Base-by-base conservation (phyloP, 2,329 filamentous ascomycete species). In the Colletotrichum horii region DNA sequence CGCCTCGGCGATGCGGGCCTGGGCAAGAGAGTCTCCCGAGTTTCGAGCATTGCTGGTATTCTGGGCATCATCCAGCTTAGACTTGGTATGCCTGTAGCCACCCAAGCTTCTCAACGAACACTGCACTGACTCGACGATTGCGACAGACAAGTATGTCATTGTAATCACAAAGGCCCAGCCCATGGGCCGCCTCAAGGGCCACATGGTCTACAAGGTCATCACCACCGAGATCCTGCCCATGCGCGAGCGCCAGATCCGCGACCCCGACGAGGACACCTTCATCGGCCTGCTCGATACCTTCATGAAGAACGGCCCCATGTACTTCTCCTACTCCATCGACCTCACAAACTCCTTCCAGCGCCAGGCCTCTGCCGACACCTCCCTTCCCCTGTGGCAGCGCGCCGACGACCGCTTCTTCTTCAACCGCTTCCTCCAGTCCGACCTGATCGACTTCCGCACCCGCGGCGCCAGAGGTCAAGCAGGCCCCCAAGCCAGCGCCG, bases 341-440 rank as follows among this genome's bases (percentile, higher is more conserved):
- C 91, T 99, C 78, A 99, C 97, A 80, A 99, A 98, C 88, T 96
- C 92, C 83, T 98, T 98, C 87, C 97, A 99, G 87, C 93, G 97
- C 78, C 97, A 98, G 83, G 93, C 96, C 5, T 92, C 96, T 79
- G 88, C 92, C 78, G 92, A 98, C 83, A 86, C 88, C 71, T 90
- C 91, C 19, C 88, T 90, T 71, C 96, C 97, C 15, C 86, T 98
- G 74, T 99, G 97, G 97, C 93, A 94, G 88, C 90, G 96, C 79
- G 94, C 96, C 78, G 97, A 99, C 84, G 96, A 98, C 83, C 95
- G 97, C 78, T 99, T 99, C 89, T 99, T 98, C 89, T 99, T 96
- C 95, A 99, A 99, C 86, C 93, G 94, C 78, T 97, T 98, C 84
- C 91, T 98, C 65, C 95, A 96, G 83, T 94, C 94, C 9, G 96